Evolutionary conservation across 2,329 filamentous ascomycete species (phyloP).

Genomic region (Tolypocladium tropicale): DNA sequence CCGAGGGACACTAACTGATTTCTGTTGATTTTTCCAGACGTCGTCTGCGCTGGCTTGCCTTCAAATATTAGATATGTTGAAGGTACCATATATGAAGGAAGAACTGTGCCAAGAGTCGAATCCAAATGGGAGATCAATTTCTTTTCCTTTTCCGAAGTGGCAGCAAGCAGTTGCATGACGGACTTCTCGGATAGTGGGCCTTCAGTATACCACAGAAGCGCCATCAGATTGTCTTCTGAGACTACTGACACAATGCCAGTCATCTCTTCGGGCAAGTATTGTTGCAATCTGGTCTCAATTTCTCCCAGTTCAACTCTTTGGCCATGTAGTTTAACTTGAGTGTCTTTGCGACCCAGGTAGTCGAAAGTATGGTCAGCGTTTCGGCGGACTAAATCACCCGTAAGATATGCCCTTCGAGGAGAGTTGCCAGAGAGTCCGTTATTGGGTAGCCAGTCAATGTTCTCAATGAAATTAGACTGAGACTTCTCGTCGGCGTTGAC

Average conservation of each 20-base stretch:
- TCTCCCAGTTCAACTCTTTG: constrained; percentile 11
- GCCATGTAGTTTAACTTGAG: constrained; percentile 6
- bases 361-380: not conserved
- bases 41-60: not conserved
- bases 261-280: not conserved
- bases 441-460: not conserved
- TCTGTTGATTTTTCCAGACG: not conserved
- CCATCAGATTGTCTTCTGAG: not conserved
- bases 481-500: not conserved
- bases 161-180: not conserved
- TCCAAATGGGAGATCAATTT: not conserved
- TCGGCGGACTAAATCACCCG: constrained; percentile 7
- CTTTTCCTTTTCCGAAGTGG: not conserved
- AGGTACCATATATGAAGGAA: not conserved
- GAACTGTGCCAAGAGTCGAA: not conserved
- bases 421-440: no score
- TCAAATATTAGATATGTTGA: not conserved
- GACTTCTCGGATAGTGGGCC: not conserved
- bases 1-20: not conserved
- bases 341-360: not conserved
- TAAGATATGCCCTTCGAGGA: not conserved
- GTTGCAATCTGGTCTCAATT: constrained; percentile 3
- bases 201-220: not conserved
- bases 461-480: no score
- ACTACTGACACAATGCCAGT: not conserved